A percentile compares a stretch with the other conserved stretches of the same genome.
These are phyloP conservation scores for Ceratobasidium sp. DNA, from an alignment of 1,284 basidiomycete species.

Conservation along the genomic window DNA sequence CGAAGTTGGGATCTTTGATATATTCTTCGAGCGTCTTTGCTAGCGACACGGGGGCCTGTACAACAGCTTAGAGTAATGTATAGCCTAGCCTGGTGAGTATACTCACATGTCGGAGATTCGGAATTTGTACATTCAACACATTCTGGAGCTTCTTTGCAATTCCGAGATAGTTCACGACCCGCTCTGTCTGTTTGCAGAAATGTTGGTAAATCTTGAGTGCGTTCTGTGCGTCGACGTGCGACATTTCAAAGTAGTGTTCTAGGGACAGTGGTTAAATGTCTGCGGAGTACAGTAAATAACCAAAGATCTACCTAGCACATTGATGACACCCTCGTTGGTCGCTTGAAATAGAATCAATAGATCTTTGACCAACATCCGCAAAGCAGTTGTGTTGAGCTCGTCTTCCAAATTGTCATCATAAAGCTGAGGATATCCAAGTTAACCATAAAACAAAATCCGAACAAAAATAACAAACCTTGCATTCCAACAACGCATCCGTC, in stretches of 20 bases:
- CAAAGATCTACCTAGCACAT: slow-evolving; percentile 73
- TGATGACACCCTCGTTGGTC: slow-evolving; percentile 97
- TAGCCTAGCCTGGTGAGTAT: background rate
- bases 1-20: slow-evolving; percentile 93
- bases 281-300: background rate
- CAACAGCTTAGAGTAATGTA: background rate
- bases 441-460: background rate
- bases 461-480: slow-evolving; percentile 66
- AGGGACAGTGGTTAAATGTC: slow-evolving; percentile 35
- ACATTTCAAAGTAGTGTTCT: slow-evolving; percentile 99
- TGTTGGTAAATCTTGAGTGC: slow-evolving; percentile 90
- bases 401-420: slow-evolving; percentile 94
- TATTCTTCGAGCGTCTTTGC: slow-evolving; percentile 95
- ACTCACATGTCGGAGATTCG: slow-evolving; percentile 89
- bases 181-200: slow-evolving; percentile 94
- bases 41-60: slow-evolving; percentile 88
- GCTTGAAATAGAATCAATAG: slow-evolving; percentile 94
- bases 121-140: slow-evolving; percentile 90
- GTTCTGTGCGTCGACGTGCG: slow-evolving; percentile 84
- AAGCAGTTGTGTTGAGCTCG: slow-evolving; percentile 85
- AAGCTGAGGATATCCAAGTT: slow-evolving; percentile 62
- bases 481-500: slow-evolving; percentile 86
- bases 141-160: slow-evolving; percentile 92
- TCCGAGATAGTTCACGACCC: slow-evolving; percentile 92
- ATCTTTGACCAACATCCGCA: slow-evolving; percentile 97